These are phyloP conservation scores for Elongisporangium undulatum DNA, from an alignment of 352 stramenopile species.

Conservation along the genomic window DNA sequence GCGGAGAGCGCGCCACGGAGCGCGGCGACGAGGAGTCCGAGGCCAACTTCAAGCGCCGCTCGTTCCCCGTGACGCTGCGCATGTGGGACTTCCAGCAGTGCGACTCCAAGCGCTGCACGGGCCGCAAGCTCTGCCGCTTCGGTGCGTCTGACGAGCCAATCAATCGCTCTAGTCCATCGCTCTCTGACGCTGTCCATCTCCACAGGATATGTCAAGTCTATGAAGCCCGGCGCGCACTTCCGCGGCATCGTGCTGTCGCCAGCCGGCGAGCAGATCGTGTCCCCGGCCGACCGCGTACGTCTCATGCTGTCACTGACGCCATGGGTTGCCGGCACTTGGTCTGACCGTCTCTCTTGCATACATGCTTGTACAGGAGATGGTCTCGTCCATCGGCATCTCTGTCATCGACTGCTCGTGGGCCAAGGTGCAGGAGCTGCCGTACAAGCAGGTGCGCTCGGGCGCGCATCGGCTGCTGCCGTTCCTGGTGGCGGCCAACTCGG, in stretches of 20 bases:
- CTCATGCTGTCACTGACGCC: background rate
- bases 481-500: slow-evolving; percentile 97
- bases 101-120: slow-evolving; percentile 93
- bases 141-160: slow-evolving; percentile 17
- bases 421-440: slow-evolving; percentile 94
- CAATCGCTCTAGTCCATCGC: background rate
- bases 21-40: slow-evolving; percentile 66
- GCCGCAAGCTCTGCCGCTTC: slow-evolving; percentile 90
- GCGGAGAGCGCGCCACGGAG: slow-evolving; percentile 10
- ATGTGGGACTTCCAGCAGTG: slow-evolving; percentile 97
- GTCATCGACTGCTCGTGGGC: slow-evolving; percentile 99
- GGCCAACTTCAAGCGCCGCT: slow-evolving; percentile 54
- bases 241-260: slow-evolving; percentile 93
- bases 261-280: slow-evolving; percentile 88
- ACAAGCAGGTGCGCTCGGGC: slow-evolving; percentile 91
- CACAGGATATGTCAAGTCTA: slow-evolving; percentile 85
- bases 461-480: slow-evolving; percentile 96
- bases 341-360: background rate
- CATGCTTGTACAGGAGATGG: slow-evolving; percentile 26
- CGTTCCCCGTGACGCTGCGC: slow-evolving; percentile 78
- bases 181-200: background rate
- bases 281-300: slow-evolving; percentile 75
- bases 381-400: slow-evolving; percentile 87
- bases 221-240: slow-evolving; percentile 91
- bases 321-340: background rate